Conservation (phyloP, 164 flowering plant species). For the Piper betle region DNA sequence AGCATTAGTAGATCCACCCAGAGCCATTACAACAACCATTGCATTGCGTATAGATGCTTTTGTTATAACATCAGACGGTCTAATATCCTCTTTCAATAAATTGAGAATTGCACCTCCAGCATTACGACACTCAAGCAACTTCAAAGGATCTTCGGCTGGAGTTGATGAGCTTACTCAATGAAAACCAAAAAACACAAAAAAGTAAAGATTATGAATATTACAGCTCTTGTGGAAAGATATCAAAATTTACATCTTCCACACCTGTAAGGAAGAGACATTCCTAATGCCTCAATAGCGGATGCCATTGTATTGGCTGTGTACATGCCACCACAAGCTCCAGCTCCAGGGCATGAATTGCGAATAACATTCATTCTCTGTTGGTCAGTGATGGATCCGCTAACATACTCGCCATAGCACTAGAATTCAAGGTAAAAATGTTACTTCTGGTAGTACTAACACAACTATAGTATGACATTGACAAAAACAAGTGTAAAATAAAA, state of each 20-base stretch:
- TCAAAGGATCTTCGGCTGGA: constrained; percentile 94
- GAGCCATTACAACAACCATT: constrained; percentile 96
- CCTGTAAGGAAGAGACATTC: constrained; percentile 98
- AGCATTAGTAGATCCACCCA: constrained; percentile 98
- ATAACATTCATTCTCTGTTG: constrained; percentile 67
- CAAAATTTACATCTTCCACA: constrained; percentile 4
- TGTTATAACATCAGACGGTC: constrained; percentile 90
- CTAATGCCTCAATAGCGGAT: constrained; percentile 96
- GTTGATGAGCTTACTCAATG: constrained; percentile 62
- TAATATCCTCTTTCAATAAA: constrained; percentile 72
- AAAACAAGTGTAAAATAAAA: no score
- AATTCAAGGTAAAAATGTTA: not conserved
- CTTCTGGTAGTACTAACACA: not conserved
- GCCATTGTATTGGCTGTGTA: constrained; percentile 99
- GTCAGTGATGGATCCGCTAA: constrained; percentile 75
- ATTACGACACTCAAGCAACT: constrained; percentile 80
- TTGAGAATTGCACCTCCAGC: constrained; percentile 82
- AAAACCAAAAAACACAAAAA: constrained; percentile 1
- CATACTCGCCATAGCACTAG: constrained; percentile 82
- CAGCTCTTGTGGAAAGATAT: not conserved
- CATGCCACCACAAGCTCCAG: constrained; percentile 99
- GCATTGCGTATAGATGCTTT: constrained; percentile 76
- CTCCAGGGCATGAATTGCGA: constrained; percentile 92
- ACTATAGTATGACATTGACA: no score
- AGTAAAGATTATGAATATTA: not conserved